Base-by-base conservation (phyloP, 2,329 filamentous ascomycete species). In the Monosporascus sp. region DNA sequence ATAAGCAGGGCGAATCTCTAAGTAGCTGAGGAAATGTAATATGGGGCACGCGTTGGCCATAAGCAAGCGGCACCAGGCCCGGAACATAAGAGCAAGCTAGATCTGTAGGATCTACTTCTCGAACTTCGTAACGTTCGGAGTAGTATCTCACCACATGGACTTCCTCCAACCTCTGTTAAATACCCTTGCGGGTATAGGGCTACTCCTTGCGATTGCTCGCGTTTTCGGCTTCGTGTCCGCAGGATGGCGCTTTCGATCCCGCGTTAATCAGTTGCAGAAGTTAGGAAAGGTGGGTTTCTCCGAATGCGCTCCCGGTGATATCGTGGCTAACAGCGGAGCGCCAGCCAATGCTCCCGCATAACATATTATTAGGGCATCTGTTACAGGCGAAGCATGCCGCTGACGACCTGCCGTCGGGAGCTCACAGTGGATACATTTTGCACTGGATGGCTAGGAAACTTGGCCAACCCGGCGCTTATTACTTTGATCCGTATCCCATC, bases 401-500 rank as follows among this genome's bases (percentile, higher is more conserved):
- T 19, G 64, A 66, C 17, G 60, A 61, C 43, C 58, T 68, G 17
- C 64, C 63, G 0, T 59, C 51, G 0, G 59, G 53, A 16, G 64
- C 63, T 5, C 63, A 66, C 37, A 65, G 63, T 48, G 52, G 51
- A 41, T 64, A 65, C 38, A 59, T 66, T 20, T 57, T 64, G 6
- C 54, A 60, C 46, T 51, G 56, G 5, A 45, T 66, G 37, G 58
- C 56, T 7, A 58, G 35, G 26, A 63, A 60, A 35, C 41, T 64
- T n/a, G 52, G 50, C 9, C 52, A 58, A 0, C 51, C 57, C 1
- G 63, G 64, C 24, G 66, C 63, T 5, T 67, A 59, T 51, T 69
- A 69, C 46, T 58, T 69, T 37, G 66, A 69, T 51, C 59, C 59
- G 19, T 68, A 55, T 45, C 66, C 67, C 14, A 55, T 69, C 45